Conservation (phyloP, 805 yeast species). For the Saccharomyces paradoxus region DNA sequence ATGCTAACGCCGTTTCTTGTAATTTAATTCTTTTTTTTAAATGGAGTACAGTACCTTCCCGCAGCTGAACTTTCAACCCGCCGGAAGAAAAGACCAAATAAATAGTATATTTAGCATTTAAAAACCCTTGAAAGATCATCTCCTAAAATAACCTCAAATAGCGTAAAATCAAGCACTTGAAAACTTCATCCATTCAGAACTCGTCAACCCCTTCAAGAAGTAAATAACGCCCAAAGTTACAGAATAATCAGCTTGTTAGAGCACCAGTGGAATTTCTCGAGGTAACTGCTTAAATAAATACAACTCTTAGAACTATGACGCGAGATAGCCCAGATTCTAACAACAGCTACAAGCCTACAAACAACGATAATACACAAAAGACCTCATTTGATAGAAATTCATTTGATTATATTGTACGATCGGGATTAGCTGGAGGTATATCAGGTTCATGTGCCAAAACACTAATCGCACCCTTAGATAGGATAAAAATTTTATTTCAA, state of each 20-base stretch:
- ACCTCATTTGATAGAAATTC: conserved; percentile 52
- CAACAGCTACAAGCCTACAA: not conserved
- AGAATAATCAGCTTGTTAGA: not conserved
- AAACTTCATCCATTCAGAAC: not conserved
- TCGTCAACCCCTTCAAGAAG: not conserved
- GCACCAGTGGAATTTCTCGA: not conserved
- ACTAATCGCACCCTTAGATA: conserved; percentile 86
- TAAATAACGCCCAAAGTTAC: not conserved
- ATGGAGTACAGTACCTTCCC: not conserved
- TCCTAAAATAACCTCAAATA: not conserved
- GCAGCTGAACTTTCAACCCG: not conserved
- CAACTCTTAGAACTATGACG: not conserved
- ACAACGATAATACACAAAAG: conserved; percentile 2
- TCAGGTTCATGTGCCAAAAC: conserved; percentile 97
- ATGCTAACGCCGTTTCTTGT: not conserved
- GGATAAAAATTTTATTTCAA: conserved; percentile 91
- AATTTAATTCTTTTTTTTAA: not conserved
- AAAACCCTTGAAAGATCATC: not conserved
- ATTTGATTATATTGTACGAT: conserved; percentile 66
- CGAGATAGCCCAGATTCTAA: not conserved
- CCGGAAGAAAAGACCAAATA: not conserved
- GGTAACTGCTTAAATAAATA: not conserved
- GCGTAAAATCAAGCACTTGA: not conserved
- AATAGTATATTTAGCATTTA: not conserved
- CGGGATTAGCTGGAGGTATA: conserved; percentile 89